Conservation (phyloP, 768 basidiomycete genomes). For the Paxillus ammoniavirescens region DNA sequence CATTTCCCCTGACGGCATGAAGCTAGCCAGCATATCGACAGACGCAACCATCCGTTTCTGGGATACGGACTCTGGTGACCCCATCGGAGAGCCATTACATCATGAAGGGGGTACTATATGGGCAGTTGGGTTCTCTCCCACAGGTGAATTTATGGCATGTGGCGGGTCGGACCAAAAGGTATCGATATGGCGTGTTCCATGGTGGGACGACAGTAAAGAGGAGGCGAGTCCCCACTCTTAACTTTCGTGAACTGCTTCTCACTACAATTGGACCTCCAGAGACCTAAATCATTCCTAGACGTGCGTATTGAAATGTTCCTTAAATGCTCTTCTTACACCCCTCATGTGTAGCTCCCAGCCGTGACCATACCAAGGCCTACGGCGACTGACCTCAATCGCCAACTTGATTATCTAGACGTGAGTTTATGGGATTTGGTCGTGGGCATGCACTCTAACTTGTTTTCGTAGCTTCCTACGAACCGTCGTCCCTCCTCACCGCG, state of each 20-base stretch:
- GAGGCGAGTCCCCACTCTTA: background rate
- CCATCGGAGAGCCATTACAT: background rate
- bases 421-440: background rate
- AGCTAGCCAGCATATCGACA: background rate
- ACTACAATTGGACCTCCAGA: background rate
- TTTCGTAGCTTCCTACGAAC: no score
- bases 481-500: no score
- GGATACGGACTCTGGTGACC: background rate
- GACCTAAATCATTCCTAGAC: background rate
- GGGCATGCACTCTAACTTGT: no score
- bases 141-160: background rate
- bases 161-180: background rate
- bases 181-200: background rate
- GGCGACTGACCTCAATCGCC: no score
- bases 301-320: background rate
- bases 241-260: background rate
- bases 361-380: no score
- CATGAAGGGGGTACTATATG: background rate
- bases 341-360: no score
- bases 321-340: no score
- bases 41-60: background rate
- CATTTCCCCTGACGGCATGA: background rate
- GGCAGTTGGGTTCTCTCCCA: background rate
- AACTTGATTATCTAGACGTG: background rate
- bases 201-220: background rate